These are phyloP conservation scores for Mycena metata DNA, from an alignment of 768 basidiomycete genomes.

Conservation along the genomic window DNA sequence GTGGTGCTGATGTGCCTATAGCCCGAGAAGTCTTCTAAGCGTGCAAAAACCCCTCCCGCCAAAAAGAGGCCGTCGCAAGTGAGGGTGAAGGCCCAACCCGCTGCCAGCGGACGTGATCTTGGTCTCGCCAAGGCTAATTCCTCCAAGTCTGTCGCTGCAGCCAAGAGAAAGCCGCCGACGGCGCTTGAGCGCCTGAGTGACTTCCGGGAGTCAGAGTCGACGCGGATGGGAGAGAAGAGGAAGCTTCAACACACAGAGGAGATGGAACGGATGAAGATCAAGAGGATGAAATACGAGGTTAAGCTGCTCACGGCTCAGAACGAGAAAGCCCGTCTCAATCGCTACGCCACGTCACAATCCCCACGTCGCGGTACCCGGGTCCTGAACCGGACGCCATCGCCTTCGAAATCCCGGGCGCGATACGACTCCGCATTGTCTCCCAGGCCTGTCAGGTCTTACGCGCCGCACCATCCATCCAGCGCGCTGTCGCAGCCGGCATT, in stretches of 20 bases:
- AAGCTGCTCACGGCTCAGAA: conserved; percentile 22
- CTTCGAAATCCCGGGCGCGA: not conserved
- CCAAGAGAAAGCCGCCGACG: conserved; percentile 10
- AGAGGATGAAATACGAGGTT: conserved; percentile 16
- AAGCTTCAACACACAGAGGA: not conserved
- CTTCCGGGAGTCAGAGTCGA: not conserved
- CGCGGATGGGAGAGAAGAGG: not conserved
- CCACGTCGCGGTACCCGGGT: not conserved
- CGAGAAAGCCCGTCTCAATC: too few species aligned
- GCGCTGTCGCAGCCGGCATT: not conserved
- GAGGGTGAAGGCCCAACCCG: not conserved
- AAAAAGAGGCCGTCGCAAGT: not conserved
- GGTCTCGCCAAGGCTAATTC: not conserved
- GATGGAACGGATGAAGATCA: not conserved
- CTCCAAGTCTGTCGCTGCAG: not conserved
- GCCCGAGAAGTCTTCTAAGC: not conserved
- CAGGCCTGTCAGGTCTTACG: not conserved
- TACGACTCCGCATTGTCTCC: not conserved
- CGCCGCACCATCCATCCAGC: too few species aligned
- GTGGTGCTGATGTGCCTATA: not conserved
- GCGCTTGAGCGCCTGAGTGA: conserved; percentile 15
- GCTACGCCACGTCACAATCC: conserved; percentile 4
- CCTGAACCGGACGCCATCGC: conserved; percentile 3
- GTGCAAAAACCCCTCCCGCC: not conserved
- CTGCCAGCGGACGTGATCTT: not conserved